Base-by-base conservation (phyloP, 306 rosid genomes). In the Mimosa bimucronata region DNA sequence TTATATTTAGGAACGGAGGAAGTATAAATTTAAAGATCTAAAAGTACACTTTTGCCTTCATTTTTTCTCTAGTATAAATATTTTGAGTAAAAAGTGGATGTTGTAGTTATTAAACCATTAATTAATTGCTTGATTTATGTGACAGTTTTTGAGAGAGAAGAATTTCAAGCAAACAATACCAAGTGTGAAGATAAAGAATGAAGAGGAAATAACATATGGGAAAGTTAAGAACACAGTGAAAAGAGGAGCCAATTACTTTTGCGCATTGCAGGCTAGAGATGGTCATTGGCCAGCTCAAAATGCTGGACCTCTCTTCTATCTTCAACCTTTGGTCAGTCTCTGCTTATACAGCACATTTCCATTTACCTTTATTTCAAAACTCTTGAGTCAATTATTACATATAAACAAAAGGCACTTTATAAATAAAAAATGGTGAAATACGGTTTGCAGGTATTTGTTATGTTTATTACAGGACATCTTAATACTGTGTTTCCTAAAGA, bases 321-420 rank as follows among this genome's bases (percentile, higher is more conserved):
- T 46, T 31, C 98, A 94, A 38, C 98, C n/a, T 46, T 18, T 46
- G 53, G 53, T 41, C 38, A 34, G 38, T 34, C 38, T 34, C 38
- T 34, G 38, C 38, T 34, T 34, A 34, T 34, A 34, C 3, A 34
- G 38, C 38, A 34, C 5, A 34, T 34, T 34, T 34, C 38, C 38
- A 6, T 34, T 34, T 34, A n/a, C n/a, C n/a, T n/a, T n/a, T n/a
- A n/a, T n/a, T n/a, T n/a, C n/a, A n/a, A n/a, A n/a, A n/a, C n/a
- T n/a, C n/a, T n/a, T n/a, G n/a, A n/a, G n/a, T n/a, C n/a, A n/a
- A n/a, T n/a, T n/a, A n/a, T n/a, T n/a, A n/a, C n/a, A n/a, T n/a
- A n/a, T n/a, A 34, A 34, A 34, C 5, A 34, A 34, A 34, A 34
- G 5, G 38, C 5, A 34, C 5, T 34, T 34, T 34, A 34, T 34